Evolutionary conservation across 306 rosid species (phyloP).

Genomic region (Medicago ruthenica): DNA sequence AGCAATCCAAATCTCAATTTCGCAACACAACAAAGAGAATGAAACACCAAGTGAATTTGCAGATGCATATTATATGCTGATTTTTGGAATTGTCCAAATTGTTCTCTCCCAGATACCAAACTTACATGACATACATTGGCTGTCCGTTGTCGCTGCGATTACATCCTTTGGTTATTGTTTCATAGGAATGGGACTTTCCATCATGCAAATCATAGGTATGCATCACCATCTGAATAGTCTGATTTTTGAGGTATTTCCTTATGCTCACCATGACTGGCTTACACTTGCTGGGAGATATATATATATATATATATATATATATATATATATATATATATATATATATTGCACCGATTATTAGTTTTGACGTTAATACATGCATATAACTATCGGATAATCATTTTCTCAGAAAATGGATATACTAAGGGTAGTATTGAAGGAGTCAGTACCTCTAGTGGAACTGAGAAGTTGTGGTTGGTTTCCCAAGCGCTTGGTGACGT

Average conservation of each 20-base stretch:
- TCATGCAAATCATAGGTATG: constrained; percentile 55
- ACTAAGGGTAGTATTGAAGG: constrained; percentile 68
- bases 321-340: neutral
- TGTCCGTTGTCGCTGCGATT: constrained; percentile 72
- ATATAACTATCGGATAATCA: constrained; percentile 24
- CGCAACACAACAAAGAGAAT: constrained; percentile 45
- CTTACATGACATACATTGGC: constrained; percentile 73
- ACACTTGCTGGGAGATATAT: neutral
- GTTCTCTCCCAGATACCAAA: constrained; percentile 75
- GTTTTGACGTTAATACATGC: neutral
- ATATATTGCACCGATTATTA: constrained; percentile 6
- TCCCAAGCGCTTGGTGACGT: constrained; percentile 89
- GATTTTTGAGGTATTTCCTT: constrained; percentile 15
- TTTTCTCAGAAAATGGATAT: constrained; percentile 67
- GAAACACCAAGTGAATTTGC: constrained; percentile 43
- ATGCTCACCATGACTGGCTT: constrained; percentile 24
- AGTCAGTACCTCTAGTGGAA: constrained; percentile 46
- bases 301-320: neutral
- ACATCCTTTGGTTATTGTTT: constrained; percentile 75
- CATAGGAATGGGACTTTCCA: constrained; percentile 66
- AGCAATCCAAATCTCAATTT: constrained; percentile 52
- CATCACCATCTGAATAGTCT: neutral
- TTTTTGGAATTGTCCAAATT: constrained; percentile 66
- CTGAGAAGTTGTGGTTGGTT: constrained; percentile 66
- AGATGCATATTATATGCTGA: constrained; percentile 57